Base-by-base conservation (phyloP, 306 rosid species). In the Heteromeles arbutifolia region DNA sequence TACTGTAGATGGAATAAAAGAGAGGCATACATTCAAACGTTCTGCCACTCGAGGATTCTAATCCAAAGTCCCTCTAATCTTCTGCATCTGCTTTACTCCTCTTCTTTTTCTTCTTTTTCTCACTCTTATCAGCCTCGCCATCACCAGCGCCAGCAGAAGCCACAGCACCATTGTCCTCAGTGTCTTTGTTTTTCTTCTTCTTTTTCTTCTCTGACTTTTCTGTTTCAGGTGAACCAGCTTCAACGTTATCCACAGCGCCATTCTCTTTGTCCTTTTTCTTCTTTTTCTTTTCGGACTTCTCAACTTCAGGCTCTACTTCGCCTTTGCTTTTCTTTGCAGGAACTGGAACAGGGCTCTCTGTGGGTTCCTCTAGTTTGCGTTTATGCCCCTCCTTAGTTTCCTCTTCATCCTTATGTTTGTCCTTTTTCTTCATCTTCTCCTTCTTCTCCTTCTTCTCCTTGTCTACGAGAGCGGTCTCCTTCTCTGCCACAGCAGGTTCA, bases 181-280 rank as follows among this genome's bases (percentile, higher is more conserved):
- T 79, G 1, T 79, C 89, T 56, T 92, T 92, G 39, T 83, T 85
- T 39, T 89, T 89, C 86, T 86, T 88, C 75, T 84, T 90, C 73
- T 90, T 90, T 78, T 89, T 88, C 88, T 88, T 87, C 87, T 90
- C 96, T 10, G 89, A 84, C 83, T 88, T 90, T 52, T 80, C 90
- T 52, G 75, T 10, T 58, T 72, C 86, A 1, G 89, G 88, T 1
- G 86, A 84, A 54, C 45, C 85, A 25, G 75, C 86, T 54, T 86
- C 90, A 4, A 4, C 76, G 64, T 86, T 78, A 65, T 82, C 83
- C 15, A 13, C 41, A 17, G 29, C 54, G 26, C 73, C 80, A 28
- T 58, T 81, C 74, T 79, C 93, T 73, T 84, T 83, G 3, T 88
- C 87, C 83, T 85, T 86, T 79, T 88, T 84, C 32, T 88, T 84